Evolutionary conservation across 148 eudicot species (phyloP).

Genomic region (Camellia granthamiana): DNA sequence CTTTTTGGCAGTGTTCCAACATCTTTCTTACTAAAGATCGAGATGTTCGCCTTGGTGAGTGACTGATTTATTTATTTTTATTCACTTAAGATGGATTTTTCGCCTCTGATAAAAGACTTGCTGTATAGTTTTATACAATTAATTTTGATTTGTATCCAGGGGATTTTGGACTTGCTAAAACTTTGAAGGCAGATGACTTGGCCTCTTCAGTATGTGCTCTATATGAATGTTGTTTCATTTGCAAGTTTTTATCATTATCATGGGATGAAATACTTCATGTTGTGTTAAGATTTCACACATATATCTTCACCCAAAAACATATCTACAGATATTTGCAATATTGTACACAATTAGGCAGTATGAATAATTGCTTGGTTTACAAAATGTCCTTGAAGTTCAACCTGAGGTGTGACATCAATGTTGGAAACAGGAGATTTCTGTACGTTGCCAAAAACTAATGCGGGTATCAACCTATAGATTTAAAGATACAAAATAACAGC

Average conservation of each 20-base stretch:
- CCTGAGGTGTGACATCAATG: background rate
- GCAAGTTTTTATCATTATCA: constrained; percentile 1
- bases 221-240: background rate
- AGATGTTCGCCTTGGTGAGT: constrained; percentile 89
- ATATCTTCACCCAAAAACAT: background rate
- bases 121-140: background rate
- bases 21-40: constrained; percentile 96
- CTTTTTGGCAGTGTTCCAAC: constrained; percentile 81
- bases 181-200: constrained; percentile 96
- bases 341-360: background rate
- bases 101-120: background rate
- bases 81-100: background rate
- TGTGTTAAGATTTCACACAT: background rate
- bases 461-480: background rate
- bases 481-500: background rate
- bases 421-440: background rate
- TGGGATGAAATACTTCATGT: constrained; percentile 1
- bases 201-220: constrained; percentile 80
- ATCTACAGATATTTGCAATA: background rate
- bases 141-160: constrained; percentile 42
- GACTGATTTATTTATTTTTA: background rate
- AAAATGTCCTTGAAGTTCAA: background rate
- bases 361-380: background rate
- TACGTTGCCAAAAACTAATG: background rate
- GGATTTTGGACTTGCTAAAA: constrained; percentile 99